Conservation (phyloP, 179 eudicot genomes). For the Actinidia polygama region DNA sequence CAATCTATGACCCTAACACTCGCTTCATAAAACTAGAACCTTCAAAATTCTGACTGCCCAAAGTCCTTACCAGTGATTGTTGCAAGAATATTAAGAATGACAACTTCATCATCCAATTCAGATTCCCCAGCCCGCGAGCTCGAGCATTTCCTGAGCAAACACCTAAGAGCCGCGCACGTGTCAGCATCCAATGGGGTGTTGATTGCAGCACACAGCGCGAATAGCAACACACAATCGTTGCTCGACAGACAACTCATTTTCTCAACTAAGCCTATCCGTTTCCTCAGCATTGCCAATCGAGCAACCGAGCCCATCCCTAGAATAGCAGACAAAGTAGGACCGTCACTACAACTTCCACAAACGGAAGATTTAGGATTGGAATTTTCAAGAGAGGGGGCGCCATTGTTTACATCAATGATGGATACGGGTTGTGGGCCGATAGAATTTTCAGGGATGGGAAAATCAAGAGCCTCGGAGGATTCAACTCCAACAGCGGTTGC, state of each 20-base stretch:
- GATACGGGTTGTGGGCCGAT: not conserved
- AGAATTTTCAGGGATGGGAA: constrained; percentile 3
- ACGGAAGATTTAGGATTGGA: not conserved
- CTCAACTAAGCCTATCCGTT: constrained; percentile 52
- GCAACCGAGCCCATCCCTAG: constrained; percentile 66
- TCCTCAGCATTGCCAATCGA: constrained; percentile 61
- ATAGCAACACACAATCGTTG: constrained; percentile 72
- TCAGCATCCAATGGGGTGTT: constrained; percentile 86
- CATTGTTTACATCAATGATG: not conserved
- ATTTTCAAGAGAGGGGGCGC: constrained; percentile 24
- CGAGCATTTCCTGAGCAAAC: constrained; percentile 77
- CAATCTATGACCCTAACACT: not conserved
- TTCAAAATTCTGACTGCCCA: constrained; percentile 64
- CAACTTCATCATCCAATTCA: constrained; percentile 70
- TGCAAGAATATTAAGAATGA: constrained; percentile 75
- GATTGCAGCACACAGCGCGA: constrained; percentile 79
- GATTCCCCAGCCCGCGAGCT: constrained; percentile 67
- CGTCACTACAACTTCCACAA: constrained; percentile 24
- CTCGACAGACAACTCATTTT: constrained; percentile 42
- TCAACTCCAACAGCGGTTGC: constrained; percentile 13
- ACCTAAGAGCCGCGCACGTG: constrained; percentile 75
- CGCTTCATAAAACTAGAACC: not conserved
- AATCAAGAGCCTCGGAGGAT: not conserved
- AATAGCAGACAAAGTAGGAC: constrained; percentile 61
- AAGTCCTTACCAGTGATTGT: constrained; percentile 78